A percentile compares a stretch with the other conserved stretches of the same genome.
phyloP scores from a whole-genome alignment of 768 basidiomycete genomes.

The Tricholoma sp. region DNA sequence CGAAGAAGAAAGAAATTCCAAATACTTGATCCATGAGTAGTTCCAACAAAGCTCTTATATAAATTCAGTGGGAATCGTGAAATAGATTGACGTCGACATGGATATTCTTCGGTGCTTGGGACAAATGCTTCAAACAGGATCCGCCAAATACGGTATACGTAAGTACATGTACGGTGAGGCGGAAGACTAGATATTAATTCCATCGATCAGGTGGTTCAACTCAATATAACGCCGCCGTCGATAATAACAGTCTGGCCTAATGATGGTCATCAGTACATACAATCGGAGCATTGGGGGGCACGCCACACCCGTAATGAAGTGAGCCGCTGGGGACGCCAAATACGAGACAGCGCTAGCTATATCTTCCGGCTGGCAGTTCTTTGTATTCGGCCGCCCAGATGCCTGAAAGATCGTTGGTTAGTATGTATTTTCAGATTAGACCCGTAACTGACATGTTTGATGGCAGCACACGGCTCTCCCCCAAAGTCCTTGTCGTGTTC shows the following conservation, averaged over 20 bases:
- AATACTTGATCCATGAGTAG: too few species aligned
- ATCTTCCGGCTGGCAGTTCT: conserved; percentile 25
- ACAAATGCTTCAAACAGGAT: too few species aligned
- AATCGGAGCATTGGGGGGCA: background rate
- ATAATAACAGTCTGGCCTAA: conserved; percentile 9
- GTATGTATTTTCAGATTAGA: background rate
- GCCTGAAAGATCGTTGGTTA: background rate
- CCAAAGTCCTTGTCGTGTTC: background rate
- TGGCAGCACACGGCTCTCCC: background rate
- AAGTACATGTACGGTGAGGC: too few species aligned
- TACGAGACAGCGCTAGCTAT: conserved; percentile 31
- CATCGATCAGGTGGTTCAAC: background rate
- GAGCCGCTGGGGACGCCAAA: conserved; percentile 28
- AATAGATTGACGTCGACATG: too few species aligned
- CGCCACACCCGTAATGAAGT: conserved; percentile 27
- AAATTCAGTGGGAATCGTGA: too few species aligned
- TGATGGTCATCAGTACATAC: background rate
- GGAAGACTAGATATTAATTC: background rate
- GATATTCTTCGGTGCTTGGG: too few species aligned
- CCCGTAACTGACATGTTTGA: background rate
- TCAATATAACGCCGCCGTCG: conserved; percentile 5
- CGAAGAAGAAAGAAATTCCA: too few species aligned
- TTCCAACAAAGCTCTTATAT: too few species aligned
- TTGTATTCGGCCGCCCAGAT: conserved; percentile 9
- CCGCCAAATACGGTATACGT: too few species aligned